Conservation (phyloP, 179 eudicot genomes). For the Beta corolliflora region DNA sequence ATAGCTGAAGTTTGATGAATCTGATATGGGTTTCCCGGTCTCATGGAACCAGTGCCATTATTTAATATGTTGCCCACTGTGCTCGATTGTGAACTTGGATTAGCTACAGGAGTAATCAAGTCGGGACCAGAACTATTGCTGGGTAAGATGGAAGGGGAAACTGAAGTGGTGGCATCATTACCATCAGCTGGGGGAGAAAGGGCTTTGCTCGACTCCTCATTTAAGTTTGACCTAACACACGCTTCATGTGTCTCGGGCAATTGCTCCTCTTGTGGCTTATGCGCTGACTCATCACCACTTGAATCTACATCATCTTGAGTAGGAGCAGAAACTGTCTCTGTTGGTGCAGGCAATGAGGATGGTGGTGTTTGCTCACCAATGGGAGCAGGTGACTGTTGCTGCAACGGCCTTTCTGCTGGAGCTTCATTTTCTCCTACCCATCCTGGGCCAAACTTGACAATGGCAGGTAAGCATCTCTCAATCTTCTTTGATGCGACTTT, state of each 20-base stretch:
- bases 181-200: slow-evolving; percentile 7
- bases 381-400: slow-evolving; percentile 27
- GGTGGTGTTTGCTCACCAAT: slow-evolving; percentile 27
- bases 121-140: slow-evolving; percentile 26
- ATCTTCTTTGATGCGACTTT: slow-evolving; percentile 73
- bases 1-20: slow-evolving; percentile 23
- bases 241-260: slow-evolving; percentile 12
- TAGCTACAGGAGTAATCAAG: slow-evolving; percentile 24
- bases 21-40: slow-evolving; percentile 17
- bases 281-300: slow-evolving; percentile 16
- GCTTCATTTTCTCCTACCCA: slow-evolving; percentile 77
- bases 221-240: slow-evolving; percentile 20
- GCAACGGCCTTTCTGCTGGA: slow-evolving; percentile 27
- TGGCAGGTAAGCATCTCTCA: slow-evolving; percentile 59
- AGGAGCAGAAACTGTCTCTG: slow-evolving; percentile 22
- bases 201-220: slow-evolving; percentile 11
- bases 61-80: slow-evolving; percentile 18
- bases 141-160: slow-evolving; percentile 13
- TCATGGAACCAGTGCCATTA: slow-evolving; percentile 15
- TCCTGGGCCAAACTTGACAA: slow-evolving; percentile 72
- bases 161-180: slow-evolving; percentile 6
- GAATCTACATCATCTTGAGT: slow-evolving; percentile 20
- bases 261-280: slow-evolving; percentile 22
- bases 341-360: slow-evolving; percentile 16
- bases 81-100: slow-evolving; percentile 15